Percentiles rank a stretch among this genome's conserved stretches.
These are phyloP conservation scores for Blumeria hordei DNA, from an alignment of 2,329 filamentous ascomycete species.

Conservation along the genomic window DNA sequence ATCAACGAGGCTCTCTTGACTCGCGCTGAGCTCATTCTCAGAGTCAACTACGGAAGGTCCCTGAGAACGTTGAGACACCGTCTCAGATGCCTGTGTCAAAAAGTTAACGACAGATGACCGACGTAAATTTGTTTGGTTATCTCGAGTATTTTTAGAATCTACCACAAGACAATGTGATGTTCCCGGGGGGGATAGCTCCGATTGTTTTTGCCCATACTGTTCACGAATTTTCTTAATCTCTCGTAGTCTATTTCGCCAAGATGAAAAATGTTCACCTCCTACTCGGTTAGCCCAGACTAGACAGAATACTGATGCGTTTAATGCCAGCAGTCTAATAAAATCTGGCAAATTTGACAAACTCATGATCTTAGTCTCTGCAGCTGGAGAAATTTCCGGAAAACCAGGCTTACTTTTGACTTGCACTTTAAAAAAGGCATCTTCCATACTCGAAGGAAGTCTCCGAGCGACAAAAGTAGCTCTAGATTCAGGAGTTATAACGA, in stretches of 20 bases:
- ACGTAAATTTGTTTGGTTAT: slow-evolving; percentile 35
- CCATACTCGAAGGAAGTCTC: slow-evolving; percentile 20
- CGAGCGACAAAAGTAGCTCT: slow-evolving; percentile 50
- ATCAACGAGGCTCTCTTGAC: slow-evolving; percentile 13
- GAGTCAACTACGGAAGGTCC: slow-evolving; percentile 30
- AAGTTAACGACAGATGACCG: slow-evolving; percentile 42
- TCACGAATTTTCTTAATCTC: slow-evolving; percentile 69
- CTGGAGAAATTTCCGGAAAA: slow-evolving; percentile 79
- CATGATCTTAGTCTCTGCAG: slow-evolving; percentile 71
- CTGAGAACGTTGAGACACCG: slow-evolving; percentile 32
- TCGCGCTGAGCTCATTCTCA: slow-evolving; percentile 17
- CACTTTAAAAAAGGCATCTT: slow-evolving; percentile 52
- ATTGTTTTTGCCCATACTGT: slow-evolving; percentile 26
- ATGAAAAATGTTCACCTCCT: slow-evolving; percentile 62
- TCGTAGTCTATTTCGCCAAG: slow-evolving; percentile 68
- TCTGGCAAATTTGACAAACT: slow-evolving; percentile 58
- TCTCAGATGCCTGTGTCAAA: slow-evolving; percentile 31
- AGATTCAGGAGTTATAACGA: slow-evolving; percentile 78
- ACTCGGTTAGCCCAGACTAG: slow-evolving; percentile 64
- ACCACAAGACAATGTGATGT: slow-evolving; percentile 9
- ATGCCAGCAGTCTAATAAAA: slow-evolving; percentile 67
- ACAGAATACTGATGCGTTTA: slow-evolving; percentile 86
- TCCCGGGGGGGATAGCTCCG: slow-evolving; percentile 12
- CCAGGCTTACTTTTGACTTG: slow-evolving; percentile 71
- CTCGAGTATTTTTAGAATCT: slow-evolving; percentile 24